These are phyloP conservation scores for Deuterostichococcus epilithicus DNA, from an alignment of 139 green algal genomes.

Conservation along the genomic window DNA sequence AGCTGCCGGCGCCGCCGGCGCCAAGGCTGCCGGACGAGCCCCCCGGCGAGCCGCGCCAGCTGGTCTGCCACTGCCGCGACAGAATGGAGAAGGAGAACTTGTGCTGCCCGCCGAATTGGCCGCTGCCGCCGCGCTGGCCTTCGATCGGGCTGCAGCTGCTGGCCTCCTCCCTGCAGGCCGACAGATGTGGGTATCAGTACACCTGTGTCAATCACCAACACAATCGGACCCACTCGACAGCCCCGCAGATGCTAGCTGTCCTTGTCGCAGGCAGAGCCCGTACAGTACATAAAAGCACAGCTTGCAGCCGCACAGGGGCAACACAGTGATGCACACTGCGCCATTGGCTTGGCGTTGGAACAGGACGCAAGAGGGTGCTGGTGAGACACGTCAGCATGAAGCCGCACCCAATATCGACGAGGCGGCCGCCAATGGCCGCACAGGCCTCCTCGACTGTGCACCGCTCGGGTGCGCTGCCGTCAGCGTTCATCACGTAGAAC, in stretches of 20 bases:
- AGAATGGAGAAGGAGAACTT: slow-evolving; percentile 47
- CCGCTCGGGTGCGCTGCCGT: slow-evolving; percentile 25
- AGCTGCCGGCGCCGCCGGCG: too few relatives aligned
- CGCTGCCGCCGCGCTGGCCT: background rate
- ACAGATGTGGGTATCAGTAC: slow-evolving; percentile 19
- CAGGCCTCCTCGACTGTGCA: background rate
- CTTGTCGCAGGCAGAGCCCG: too few relatives aligned
- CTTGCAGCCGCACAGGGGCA: too few relatives aligned
- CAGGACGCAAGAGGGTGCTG: background rate
- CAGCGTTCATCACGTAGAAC: slow-evolving; percentile 53
- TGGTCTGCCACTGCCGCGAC: slow-evolving; percentile 16
- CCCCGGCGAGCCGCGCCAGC: slow-evolving; percentile 4
- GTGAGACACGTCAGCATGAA: background rate
- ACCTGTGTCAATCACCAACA: slow-evolving; percentile 30
- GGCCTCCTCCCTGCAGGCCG: slow-evolving; percentile 32
- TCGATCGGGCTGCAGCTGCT: slow-evolving; percentile 36
- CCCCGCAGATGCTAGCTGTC: background rate
- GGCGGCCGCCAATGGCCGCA: background rate
- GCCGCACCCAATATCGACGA: background rate
- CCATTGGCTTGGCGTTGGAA: background rate
- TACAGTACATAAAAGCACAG: too few relatives aligned
- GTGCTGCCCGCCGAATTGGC: background rate
- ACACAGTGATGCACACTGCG: background rate
- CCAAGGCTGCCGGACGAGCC: background rate
- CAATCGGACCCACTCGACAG: background rate